phyloP scores from a whole-genome alignment of 2,329 filamentous ascomycete species.

The Calycina marina region DNA sequence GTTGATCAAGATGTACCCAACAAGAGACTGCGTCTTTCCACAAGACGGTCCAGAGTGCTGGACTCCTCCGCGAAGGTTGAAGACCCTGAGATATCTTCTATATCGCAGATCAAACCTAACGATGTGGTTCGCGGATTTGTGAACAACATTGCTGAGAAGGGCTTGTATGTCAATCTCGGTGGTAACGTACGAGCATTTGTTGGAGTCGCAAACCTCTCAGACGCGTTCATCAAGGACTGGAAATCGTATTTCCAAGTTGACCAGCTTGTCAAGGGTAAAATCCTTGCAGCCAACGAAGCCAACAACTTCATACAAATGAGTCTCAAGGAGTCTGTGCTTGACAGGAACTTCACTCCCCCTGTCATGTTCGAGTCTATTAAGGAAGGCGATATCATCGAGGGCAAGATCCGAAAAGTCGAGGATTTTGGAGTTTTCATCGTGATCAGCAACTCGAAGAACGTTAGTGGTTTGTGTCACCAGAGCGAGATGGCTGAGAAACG shows the following conservation, averaged over 20 bases:
- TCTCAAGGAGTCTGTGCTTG: conserved; percentile 71
- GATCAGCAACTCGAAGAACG: conserved; percentile 71
- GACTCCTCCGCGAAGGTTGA: conserved; percentile 70
- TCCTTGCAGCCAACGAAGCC: conserved; percentile 55
- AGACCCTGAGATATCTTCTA: conserved; percentile 62
- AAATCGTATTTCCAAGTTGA: conserved; percentile 77
- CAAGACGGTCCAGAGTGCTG: conserved; percentile 74
- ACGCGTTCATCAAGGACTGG: conserved; percentile 90
- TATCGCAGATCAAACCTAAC: conserved; percentile 59
- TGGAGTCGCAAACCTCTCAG: conserved; percentile 76
- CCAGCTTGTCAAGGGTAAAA: conserved; percentile 78
- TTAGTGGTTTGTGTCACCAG: conserved; percentile 86
- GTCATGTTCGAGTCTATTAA: conserved; percentile 65
- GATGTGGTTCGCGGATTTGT: conserved; percentile 83
- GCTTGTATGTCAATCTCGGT: conserved; percentile 73
- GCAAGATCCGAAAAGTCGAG: conserved; percentile 84
- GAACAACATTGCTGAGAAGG: conserved; percentile 78
- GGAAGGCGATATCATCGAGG: conserved; percentile 69
- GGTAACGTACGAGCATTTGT: conserved; percentile 71
- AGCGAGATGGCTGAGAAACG: conserved; percentile 79
- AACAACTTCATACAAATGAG: conserved; percentile 69
- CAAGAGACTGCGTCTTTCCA: conserved; percentile 71
- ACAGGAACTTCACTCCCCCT: conserved; percentile 61
- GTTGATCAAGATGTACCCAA: conserved; percentile 67
- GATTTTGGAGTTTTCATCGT: conserved; percentile 93